phyloP scores from a whole-genome alignment of 139 green algal genomes.

The Tetraselmis striata region DNA sequence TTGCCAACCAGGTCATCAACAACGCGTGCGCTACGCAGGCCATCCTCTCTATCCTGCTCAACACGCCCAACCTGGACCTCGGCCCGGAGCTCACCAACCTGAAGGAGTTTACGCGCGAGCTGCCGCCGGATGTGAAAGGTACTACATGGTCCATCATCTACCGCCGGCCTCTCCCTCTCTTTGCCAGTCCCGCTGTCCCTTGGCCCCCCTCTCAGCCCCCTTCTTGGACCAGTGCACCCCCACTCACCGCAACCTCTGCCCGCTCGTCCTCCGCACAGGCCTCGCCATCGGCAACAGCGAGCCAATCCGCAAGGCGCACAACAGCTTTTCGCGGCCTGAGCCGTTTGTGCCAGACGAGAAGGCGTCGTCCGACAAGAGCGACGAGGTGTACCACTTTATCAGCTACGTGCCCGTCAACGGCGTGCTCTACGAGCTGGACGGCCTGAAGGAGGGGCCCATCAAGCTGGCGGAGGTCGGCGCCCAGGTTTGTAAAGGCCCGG shows the following conservation, averaged over 20 bases:
- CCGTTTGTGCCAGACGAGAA: constrained; percentile 73
- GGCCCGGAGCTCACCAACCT: constrained; percentile 67
- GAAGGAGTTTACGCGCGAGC: constrained; percentile 77
- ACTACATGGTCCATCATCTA: no score
- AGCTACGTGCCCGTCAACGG: constrained; percentile 74
- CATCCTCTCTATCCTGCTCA: constrained; percentile 92
- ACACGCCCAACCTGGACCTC: constrained; percentile 57
- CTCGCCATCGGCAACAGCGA: constrained; percentile 94
- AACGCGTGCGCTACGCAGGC: constrained; percentile 96
- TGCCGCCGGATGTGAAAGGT: constrained; percentile 69
- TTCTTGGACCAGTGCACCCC: no score
- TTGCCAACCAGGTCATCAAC: constrained; percentile 90
- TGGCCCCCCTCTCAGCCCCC: no score
- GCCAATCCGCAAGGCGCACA: constrained; percentile 84
- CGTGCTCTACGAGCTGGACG: constrained; percentile 91
- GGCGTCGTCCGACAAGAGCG: constrained; percentile 31
- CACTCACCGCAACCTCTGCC: no score
- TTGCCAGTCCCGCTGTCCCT: no score
- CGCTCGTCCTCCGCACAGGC: no score
- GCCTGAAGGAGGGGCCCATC: constrained; percentile 90
- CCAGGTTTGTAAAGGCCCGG: constrained; percentile 16
- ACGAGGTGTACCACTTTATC: constrained; percentile 78
- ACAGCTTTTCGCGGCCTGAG: constrained; percentile 89
- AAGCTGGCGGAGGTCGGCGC: constrained; percentile 39
- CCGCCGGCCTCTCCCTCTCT: no score